Base-by-base conservation (phyloP, 2,329 filamentous ascomycete species). In the Fusarium veterinarium region DNA sequence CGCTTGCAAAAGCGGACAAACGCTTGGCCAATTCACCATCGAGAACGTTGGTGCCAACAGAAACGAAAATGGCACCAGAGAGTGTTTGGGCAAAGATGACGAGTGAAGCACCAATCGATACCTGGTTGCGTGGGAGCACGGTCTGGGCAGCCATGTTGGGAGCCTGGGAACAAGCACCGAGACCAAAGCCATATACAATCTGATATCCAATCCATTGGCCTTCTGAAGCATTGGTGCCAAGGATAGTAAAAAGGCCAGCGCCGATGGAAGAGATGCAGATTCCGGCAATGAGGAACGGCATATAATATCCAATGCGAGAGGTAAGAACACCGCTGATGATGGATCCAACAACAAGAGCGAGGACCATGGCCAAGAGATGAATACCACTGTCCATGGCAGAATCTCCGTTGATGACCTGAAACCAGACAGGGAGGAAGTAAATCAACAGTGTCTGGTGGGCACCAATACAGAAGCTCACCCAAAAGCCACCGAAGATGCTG, bases 341-440 rank as follows among this genome's bases (percentile, higher is more conserved):
- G 20, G 71, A 74, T 8, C 71, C 73, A 48, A 79, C 42, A 35
- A 81, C 76, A 23, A 78, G 72, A n/a, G 78, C 72, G 8, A 81
- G 69, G 14, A 80, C 72, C 23, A 79, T 69, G 6, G 80, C 77
- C 7, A 82, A 67, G 19, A 76, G 68, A 40, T 76, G 73, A 49
- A 80, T 77, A 28, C 80, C 79, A 9, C 78, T 78, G 10, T 78
- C 31, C 19, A 80, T 70, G 25, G 80, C 77, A 8, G 76, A 70
- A 30, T 72, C 65, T 35, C 77, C 83, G 51, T 83, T 78, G 59
- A 86, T 82, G 16, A 83, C 83, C 69, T 87, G 85, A 77, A 87
- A 87, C 84, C 85, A 88, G 65, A 87, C 81, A 19, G 86, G 85
- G 9, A 88, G 78, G 75, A 83, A 87, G 75, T 86, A 86, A 11